Base-by-base conservation (phyloP, 768 basidiomycete genomes). In the Rhizopogon vulgaris region DNA sequence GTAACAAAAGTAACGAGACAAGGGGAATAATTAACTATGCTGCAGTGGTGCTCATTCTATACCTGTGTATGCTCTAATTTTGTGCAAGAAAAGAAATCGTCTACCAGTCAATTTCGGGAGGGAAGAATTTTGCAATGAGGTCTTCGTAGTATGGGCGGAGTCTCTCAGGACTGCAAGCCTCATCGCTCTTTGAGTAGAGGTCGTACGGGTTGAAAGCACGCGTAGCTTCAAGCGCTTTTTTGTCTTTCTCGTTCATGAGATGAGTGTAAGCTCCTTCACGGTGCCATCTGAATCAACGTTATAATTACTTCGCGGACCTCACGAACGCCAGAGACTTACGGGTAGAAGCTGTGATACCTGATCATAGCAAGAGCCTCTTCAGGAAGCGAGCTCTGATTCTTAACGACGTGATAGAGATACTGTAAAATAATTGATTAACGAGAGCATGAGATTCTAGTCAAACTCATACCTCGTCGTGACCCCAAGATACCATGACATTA, bases 331-430 rank as follows among this genome's bases (percentile, higher is more conserved):
- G 17, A 32, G 9, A 66, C 80, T 47, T 60, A 82, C 69, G 93
- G 92, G 71, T 94, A 95, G 77, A 94, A 95, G 60, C 87, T 90
- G 71, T 94, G 93, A 66, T 90, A 95, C 30, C 93, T 83, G 63
- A 95, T 91, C 92, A 95, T 95, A 7, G 87, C 84, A 27, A 95
- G 75, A 0, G 78, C 92, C 59, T 90, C 92, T 37, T 78, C 77
- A 3, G 92, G 92, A 0, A 94, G 82, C 4, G 76, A 78, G 56
- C 83, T 84, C 65, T 94, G 92, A 57, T 84, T 83, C 68, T 90
- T 91, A 55, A 90, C 71, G 56, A 94, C 84, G 56, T 87, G 72
- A 69, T 91, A 92, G 5, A 93, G 74, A 64, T 93, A 94, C 88
- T 90, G 14, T 30, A 36, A 38, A 14, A 14, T 2, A 30, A 30